Evolutionary conservation across 2,329 filamentous ascomycete genomes (phyloP).

Genomic region (Phoma sp.): DNA sequence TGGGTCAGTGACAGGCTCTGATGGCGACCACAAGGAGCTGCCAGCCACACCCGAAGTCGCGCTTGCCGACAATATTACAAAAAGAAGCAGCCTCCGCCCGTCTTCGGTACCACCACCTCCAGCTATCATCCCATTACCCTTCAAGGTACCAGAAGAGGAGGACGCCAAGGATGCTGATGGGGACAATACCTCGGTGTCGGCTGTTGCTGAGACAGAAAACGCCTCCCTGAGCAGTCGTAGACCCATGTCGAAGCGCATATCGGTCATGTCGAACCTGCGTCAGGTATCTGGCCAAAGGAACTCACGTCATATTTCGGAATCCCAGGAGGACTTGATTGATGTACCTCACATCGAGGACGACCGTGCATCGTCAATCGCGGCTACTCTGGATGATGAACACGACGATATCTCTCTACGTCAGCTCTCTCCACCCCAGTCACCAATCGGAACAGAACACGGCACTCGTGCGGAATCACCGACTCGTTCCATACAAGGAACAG

Average conservation of each 20-base stretch:
- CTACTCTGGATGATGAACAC: constrained; percentile 66
- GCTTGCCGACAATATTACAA: constrained; percentile 3
- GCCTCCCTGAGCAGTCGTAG: constrained; percentile 14
- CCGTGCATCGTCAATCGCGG: constrained; percentile 57
- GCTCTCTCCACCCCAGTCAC: constrained; percentile 38
- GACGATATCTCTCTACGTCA: constrained; percentile 49
- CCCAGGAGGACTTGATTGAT: constrained; percentile 49
- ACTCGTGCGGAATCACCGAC: neutral
- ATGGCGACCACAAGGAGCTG: constrained; percentile 3
- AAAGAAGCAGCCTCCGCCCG: constrained; percentile 29
- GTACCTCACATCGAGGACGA: constrained; percentile 48
- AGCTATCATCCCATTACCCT: constrained; percentile 70
- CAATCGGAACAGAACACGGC: constrained; percentile 26
- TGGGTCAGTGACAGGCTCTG: neutral
- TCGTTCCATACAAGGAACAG: neutral
- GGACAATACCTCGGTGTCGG: constrained; percentile 65
- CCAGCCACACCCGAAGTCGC: constrained; percentile 10
- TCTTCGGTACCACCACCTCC: constrained; percentile 56
- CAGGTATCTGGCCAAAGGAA: constrained; percentile 24
- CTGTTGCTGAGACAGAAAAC: constrained; percentile 47
- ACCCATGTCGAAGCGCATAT: constrained; percentile 49
- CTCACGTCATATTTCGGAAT: constrained; percentile 30
- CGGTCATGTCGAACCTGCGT: constrained; percentile 41
- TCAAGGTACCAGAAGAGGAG: constrained; percentile 62
- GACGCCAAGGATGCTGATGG: constrained; percentile 56